Evolutionary conservation across 139 green algal species (phyloP).

Genomic region (Micractinium conductrix): DNA sequence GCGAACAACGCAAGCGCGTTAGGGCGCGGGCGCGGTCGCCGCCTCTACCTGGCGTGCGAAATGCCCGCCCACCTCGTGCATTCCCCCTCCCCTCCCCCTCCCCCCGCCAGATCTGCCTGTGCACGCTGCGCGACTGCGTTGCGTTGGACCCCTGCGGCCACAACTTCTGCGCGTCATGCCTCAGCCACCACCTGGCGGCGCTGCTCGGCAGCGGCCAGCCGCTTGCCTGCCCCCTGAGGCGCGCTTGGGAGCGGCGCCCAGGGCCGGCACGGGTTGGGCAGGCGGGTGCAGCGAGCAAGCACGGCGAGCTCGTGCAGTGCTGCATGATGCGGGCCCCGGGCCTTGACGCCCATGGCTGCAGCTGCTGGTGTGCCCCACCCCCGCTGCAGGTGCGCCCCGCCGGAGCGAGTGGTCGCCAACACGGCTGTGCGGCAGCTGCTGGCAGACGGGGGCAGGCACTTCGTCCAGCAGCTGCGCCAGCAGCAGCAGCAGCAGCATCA

Average conservation of each 20-base stretch:
- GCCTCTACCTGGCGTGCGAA: no score
- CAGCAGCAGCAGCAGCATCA: background rate
- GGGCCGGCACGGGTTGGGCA: background rate
- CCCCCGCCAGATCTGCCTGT: conserved; percentile 79
- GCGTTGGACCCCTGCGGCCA: conserved; percentile 77
- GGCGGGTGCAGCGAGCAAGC: background rate
- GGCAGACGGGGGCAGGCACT: background rate
- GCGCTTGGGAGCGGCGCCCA: background rate
- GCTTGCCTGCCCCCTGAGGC: conserved; percentile 43
- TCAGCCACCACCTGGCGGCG: conserved; percentile 67
- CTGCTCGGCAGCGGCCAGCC: conserved; percentile 51
- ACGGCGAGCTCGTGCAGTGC: no score
- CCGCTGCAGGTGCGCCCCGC: conserved; percentile 47
- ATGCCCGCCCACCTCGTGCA: no score
- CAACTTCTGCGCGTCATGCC: conserved; percentile 74
- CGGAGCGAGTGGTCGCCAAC: conserved; percentile 68
- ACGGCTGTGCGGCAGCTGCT: conserved; percentile 60
- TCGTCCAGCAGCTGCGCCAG: background rate
- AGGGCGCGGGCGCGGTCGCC: no score
- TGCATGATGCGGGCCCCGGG: no score
- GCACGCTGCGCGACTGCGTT: conserved; percentile 60
- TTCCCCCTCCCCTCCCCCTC: no score
- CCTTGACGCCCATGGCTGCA: background rate
- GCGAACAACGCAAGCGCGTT: no score
- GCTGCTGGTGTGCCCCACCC: background rate